A percentile compares a stretch with the other conserved stretches of the same genome.
Evolutionary conservation across 148 eudicot genomes (phyloP).

Genomic region (Cornus suecica): DNA sequence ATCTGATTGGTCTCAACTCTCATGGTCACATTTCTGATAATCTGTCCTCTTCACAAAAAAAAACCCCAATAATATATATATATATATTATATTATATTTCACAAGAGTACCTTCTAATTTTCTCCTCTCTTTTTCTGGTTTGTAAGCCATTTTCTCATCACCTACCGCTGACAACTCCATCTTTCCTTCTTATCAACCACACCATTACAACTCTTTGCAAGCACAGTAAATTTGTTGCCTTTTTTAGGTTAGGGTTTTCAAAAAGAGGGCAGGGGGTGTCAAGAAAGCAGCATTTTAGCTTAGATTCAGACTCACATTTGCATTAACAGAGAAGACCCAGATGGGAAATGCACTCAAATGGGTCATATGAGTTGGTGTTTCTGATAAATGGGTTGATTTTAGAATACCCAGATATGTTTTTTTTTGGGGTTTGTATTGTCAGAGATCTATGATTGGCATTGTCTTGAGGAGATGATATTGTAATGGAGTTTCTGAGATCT

Average conservation of each 20-base stretch:
- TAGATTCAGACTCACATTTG: slow-evolving; percentile 30
- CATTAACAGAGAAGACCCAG: slow-evolving; percentile 17
- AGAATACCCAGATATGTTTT: slow-evolving; percentile 2
- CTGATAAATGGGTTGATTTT: slow-evolving; percentile 7
- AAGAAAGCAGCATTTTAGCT: slow-evolving; percentile 43
- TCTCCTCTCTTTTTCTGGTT: background rate
- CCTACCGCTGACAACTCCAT: slow-evolving; percentile 47
- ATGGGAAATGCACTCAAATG: slow-evolving; percentile 10
- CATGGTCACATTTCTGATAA: slow-evolving; percentile 3
- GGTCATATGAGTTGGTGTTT: slow-evolving; percentile 1
- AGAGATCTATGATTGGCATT: slow-evolving; percentile 30
- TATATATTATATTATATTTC: no score
- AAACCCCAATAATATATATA: background rate
- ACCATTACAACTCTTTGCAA: background rate
- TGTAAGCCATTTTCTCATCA: slow-evolving; percentile 19
- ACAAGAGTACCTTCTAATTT: slow-evolving; percentile 1
- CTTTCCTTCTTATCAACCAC: slow-evolving; percentile 7
- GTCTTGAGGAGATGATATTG: slow-evolving; percentile 1
- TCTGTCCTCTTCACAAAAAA: slow-evolving; percentile 9
- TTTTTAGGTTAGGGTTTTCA: slow-evolving; percentile 28
- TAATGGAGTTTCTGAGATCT: slow-evolving; percentile 31
- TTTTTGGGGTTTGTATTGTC: slow-evolving; percentile 12
- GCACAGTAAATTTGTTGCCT: slow-evolving; percentile 9
- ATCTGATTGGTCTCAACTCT: background rate
- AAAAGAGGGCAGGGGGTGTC: slow-evolving; percentile 30